Base-by-base conservation (phyloP, 116 monocot species). In the Papilionanthe hybrid region DNA sequence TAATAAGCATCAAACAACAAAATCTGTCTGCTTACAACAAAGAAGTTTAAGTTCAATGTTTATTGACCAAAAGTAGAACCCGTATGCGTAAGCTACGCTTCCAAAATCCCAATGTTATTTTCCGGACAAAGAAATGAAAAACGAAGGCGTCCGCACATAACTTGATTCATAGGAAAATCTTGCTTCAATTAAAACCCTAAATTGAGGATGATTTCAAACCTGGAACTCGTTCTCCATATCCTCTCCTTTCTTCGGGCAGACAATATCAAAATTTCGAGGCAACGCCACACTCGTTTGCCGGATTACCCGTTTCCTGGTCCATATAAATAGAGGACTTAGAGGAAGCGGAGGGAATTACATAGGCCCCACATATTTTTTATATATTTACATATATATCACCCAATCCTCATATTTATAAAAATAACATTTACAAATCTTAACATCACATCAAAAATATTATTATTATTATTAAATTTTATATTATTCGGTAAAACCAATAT, bases 181-280 rank as follows among this genome's bases (percentile, higher is more conserved):
- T 58, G 19, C 58, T 58, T 58, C 58, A 58, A 43, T 72, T 17
- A 42, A 72, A 72, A 72, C 42, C 20, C 15, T 72, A 22, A 18
- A n/a, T n/a, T 10, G 44, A 73, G 20, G 42, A 6, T 0, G 9
- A 44, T 43, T 44, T 44, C 42, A 44, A 43, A 73, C 44, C 73
- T 73, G 73, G 44, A 73, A 73, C 9, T 73, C 73, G 73, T 73
- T 73, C 44, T 73, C 73, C 73, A 73, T 73, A 4, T 73, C 44
- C 9, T 9, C 44, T 73, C n/a, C 13, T 25, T 27, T 9, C 37
- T 22, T 9, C 45, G 44, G 9, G 42, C 15, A 6, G 4, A 42
- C 42, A 72, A 72, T 72, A 20, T 44, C 44, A 42, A 42, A 69
- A 32, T 45, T 8, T 45, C 45, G 10, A 45, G 45, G 45, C 45